Base-by-base conservation (phyloP, 2,329 filamentous ascomycete species). In the Cladophialophora yegresii region DNA sequence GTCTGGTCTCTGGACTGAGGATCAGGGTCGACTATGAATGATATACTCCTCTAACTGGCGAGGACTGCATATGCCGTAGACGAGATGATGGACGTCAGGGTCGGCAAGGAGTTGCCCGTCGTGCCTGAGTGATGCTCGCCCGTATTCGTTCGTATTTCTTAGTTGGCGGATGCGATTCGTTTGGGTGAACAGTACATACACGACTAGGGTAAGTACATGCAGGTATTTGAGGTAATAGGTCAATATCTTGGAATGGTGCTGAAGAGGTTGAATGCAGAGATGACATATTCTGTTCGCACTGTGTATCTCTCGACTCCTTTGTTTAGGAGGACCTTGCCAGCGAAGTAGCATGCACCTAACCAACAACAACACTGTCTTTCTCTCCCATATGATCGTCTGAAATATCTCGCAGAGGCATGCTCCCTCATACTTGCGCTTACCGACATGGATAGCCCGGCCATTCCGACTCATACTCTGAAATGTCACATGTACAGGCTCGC, bases 401-500 rank as follows among this genome's bases (percentile, higher is more conserved):
- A 28, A 28, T 28, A 8, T n/a, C 16, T 43, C 36, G n/a, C 36
- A 43, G 16, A n/a, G 36, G 26, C 26, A 43, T n/a, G 6, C 36
- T n/a, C 8, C 8, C 16, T 28, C 36, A 43, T 43, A 6, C n/a
- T 16, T 8, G 13, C 6, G 16, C 36, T n/a, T n/a, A n/a, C 16
- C 13, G 36, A 43, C 13, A n/a, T 43, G 16, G n/a, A 7, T 8
- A 16, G 2, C 36, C 16, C 36, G 36, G 16, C 16, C 7, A 7
- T 51, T 3, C 47, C 5, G 26, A 10, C 47, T 51, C 47, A 23
- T 13, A 23, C 26, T 13, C 28, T 47, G 62, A n/a, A 6, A 20
- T 16, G 16, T 43, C 61, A 96, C 89, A 96, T 93, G 74, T 96
- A 96, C 73, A 96, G 78, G 75, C 89, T 92, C 13, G 92, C 92